A percentile compares a stretch with the other conserved stretches of the same genome.
phyloP scores from a whole-genome alignment of 1,284 basidiomycete species.

The Moesziomyces globuligerus region DNA sequence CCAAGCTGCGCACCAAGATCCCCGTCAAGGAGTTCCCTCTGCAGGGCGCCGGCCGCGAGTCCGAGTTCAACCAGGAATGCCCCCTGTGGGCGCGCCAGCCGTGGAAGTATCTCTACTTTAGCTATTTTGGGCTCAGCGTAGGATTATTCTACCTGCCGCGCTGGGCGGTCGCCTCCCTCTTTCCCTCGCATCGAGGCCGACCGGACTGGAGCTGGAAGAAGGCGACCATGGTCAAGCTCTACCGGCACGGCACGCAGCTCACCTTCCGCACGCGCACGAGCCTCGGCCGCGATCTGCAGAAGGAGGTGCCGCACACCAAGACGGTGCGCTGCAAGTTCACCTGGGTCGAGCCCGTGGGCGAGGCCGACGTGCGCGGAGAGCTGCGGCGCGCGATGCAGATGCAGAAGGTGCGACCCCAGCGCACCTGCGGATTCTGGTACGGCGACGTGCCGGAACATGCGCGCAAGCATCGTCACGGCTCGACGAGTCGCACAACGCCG shows the following conservation, averaged over 20 bases:
- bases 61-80: constrained; percentile 55
- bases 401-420: constrained; percentile 40
- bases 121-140: constrained; percentile 58
- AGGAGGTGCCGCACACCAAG: constrained; percentile 55
- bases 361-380: constrained; percentile 53
- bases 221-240: constrained; percentile 56
- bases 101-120: constrained; percentile 57
- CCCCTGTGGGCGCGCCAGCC: constrained; percentile 60
- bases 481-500: no score
- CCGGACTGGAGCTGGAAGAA: constrained; percentile 60
- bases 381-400: constrained; percentile 49
- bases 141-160: constrained; percentile 51
- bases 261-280: constrained; percentile 59
- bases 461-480: not conserved
- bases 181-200: constrained; percentile 43
- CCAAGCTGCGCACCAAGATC: constrained; percentile 43
- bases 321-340: constrained; percentile 55
- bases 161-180: constrained; percentile 45
- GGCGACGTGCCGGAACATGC: constrained; percentile 32
- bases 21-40: constrained; percentile 59
- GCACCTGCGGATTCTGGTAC: constrained; percentile 61
- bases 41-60: constrained; percentile 53
- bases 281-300: constrained; percentile 48
- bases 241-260: constrained; percentile 51
- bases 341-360: constrained; percentile 51